phyloP scores from a whole-genome alignment of 257 asterid genomes.

The Galeopsis tetrahit region DNA sequence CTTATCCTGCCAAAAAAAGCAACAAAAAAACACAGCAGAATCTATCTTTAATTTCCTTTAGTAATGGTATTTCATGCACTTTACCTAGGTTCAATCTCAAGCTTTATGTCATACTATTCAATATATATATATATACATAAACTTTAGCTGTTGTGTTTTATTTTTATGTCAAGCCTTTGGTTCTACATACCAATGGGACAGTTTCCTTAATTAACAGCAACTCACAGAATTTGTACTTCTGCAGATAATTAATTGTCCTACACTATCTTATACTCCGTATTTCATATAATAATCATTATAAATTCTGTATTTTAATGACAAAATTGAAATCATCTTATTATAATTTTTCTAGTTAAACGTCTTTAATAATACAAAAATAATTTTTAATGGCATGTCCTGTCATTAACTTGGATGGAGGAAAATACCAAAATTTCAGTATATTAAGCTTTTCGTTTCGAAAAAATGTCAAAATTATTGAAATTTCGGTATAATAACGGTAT shows the following conservation, averaged over 20 bases:
- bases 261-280: too few species aligned
- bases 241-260: neutral
- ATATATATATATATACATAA: neutral
- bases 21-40: constrained; percentile 34
- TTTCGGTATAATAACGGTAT: too few species aligned
- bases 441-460: too few species aligned
- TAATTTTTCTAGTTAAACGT: too few species aligned
- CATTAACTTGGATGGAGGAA: too few species aligned
- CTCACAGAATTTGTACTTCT: neutral
- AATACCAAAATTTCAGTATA: too few species aligned
- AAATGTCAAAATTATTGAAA: too few species aligned
- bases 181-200: neutral
- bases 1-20: constrained; percentile 42
- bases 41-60: constrained; percentile 38
- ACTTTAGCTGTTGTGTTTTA: neutral
- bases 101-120: constrained; percentile 19
- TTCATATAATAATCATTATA: too few species aligned
- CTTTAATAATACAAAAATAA: too few species aligned
- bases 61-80: constrained; percentile 16
- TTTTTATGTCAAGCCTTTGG: neutral
- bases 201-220: neutral
- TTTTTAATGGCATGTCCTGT: too few species aligned
- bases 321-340: too few species aligned
- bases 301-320: too few species aligned
- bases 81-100: neutral